Evolutionary conservation across 225 moss, liverwort and hornwort genomes (phyloP).

Genomic region (Pseudisothecium myosuroides): DNA sequence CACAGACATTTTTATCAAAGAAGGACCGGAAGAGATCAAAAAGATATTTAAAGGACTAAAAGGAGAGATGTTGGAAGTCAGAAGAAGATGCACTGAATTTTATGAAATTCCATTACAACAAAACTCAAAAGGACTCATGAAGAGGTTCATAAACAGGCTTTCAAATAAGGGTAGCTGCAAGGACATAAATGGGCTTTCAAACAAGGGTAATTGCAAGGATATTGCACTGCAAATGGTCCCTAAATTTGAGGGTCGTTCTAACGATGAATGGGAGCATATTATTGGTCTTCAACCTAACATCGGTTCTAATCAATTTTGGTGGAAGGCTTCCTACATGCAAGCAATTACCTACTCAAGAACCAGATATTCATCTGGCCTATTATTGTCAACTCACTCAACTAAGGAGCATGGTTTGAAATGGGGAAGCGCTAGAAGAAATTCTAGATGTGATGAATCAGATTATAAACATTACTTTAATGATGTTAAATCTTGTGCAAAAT

Average conservation of each 20-base stretch:
- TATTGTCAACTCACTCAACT: not conserved
- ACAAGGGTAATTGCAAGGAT: not conserved
- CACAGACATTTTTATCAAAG: not conserved
- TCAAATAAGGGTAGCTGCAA: not conserved
- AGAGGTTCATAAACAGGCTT: not conserved
- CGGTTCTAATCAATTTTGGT: not conserved
- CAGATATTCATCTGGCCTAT: not conserved
- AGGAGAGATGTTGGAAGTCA: not conserved
- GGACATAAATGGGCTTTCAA: not conserved
- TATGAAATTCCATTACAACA: not conserved
- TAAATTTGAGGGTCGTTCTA: not conserved
- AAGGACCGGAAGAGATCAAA: not conserved
- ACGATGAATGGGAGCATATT: not conserved
- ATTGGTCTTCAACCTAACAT: not conserved
- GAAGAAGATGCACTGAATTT: not conserved
- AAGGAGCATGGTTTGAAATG: not conserved
- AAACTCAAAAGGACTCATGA: not conserved
- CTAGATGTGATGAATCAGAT: rapidly evolving
- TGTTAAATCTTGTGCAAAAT: not conserved
- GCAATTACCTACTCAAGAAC: not conserved
- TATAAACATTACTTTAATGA: rapidly evolving
- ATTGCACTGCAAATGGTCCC: rapidly evolving
- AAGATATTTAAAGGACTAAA: not conserved
- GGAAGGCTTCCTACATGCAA: not conserved
- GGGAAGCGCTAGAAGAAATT: not conserved